These are phyloP conservation scores for Populus alba DNA, from an alignment of 345 rosid species.

Conservation along the genomic window DNA sequence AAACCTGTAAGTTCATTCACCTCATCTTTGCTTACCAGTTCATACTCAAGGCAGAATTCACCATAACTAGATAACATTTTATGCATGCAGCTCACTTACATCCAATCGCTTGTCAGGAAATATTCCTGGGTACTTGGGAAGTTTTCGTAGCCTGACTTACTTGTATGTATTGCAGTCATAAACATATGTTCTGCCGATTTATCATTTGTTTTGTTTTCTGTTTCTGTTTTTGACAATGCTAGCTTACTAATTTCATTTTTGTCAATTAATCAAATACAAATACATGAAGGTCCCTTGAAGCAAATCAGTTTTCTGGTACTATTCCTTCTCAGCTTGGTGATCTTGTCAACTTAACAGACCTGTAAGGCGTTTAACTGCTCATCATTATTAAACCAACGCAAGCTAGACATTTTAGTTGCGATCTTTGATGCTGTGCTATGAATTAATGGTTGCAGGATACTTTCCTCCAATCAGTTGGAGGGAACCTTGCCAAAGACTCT, in stretches of 20 bases:
- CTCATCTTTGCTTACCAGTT: not conserved
- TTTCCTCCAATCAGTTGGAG: not conserved
- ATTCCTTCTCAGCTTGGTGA: slow-evolving; percentile 19
- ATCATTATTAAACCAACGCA: too few relatives aligned
- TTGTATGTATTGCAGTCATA: not conserved
- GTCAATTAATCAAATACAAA: too few relatives aligned
- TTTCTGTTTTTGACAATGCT: too few relatives aligned
- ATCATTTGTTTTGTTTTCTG: too few relatives aligned
- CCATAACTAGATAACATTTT: too few relatives aligned
- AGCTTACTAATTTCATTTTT: not conserved
- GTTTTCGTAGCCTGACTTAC: slow-evolving; percentile 2
- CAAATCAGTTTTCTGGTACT: slow-evolving; percentile 16
- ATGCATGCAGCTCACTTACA: slow-evolving; percentile 8
- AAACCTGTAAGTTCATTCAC: not conserved
- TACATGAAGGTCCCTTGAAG: slow-evolving; percentile 14
- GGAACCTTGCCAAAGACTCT: not conserved
- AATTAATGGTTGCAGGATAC: not conserved
- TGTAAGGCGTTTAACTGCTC: not conserved
- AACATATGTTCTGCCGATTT: too few relatives aligned
- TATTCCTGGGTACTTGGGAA: slow-evolving; percentile 8
- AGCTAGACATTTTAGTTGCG: too few relatives aligned
- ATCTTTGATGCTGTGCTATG: not conserved
- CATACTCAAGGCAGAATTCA: not conserved
- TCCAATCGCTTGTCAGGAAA: slow-evolving; percentile 12
- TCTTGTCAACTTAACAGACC: slow-evolving; percentile 5